Base-by-base conservation (phyloP, 2,329 filamentous ascomycete species). In the Neofusicoccum sp. region DNA sequence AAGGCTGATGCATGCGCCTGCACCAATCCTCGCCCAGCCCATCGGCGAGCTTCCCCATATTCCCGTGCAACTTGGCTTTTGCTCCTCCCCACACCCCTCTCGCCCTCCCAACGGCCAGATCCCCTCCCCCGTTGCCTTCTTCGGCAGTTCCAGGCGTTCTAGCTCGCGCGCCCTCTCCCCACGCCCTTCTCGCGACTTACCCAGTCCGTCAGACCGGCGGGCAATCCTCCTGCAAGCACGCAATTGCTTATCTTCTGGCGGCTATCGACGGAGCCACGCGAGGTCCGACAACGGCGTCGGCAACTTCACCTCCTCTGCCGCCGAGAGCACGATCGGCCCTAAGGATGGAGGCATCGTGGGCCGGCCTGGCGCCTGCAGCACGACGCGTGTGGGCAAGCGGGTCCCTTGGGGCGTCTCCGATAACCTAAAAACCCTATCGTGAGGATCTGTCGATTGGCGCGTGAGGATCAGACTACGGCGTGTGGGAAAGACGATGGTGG, bases 1-100 rank as follows among this genome's bases (percentile, higher is more conserved):
- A 58, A 58, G 43, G 33, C 43, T 56, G 29, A 31, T 60, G 56
- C 44, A 33, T 37, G 16, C 11, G 43, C 54, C 39, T 34, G 39
- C 41, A 45, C 54, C 39, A 43, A 56, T 43, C 50, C 50, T 28
- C 8, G 37, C 50, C 36, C 50, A 54, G 36, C 50, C 50, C 50
- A 16, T 56, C 50, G 50, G 50, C 50, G 36, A 43, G 50, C 54
- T 45, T 58, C 54, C 41, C 54, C 54, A 58, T 58, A 58, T 36
- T 56, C 45, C 54, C 54, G 54, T 58, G 31, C 36, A 58, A 58
- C 54, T 16, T 29, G 50, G 39, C 54, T 56, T 41, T 22, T 22
- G 22, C 22, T 22, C 22, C 22, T 22, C 22, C 22, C 22, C 22
- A 22, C 22, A 22, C 22, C 16, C 22, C 16, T 28, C 50, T 39